phyloP scores from a whole-genome alignment of 2,329 filamentous ascomycete genomes.

The Botryotinia globosa region DNA sequence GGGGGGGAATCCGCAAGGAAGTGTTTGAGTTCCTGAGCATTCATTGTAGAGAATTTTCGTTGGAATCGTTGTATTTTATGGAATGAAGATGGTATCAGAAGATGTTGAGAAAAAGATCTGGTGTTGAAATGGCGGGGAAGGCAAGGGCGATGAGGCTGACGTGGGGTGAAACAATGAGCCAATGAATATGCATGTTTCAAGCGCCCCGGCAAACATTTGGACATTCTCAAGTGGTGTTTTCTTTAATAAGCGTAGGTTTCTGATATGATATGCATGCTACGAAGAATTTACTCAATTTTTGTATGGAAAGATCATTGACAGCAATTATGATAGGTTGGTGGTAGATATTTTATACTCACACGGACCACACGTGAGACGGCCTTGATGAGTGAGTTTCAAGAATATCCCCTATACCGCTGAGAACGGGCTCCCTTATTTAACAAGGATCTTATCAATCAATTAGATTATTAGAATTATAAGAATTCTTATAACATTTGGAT shows the following conservation, averaged over 20 bases:
- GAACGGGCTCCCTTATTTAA: no score
- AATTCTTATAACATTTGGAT: no score
- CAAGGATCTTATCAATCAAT: no score
- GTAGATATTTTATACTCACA: neutral
- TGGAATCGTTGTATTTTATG: slow-evolving; percentile 29
- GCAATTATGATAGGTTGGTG: neutral
- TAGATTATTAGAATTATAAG: no score
- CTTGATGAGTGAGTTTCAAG: slow-evolving; percentile 1
- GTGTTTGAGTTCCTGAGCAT: slow-evolving; percentile 62
- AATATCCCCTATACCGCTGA: no score
- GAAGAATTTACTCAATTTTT: neutral
- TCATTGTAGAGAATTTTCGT: slow-evolving; percentile 45
- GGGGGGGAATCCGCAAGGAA: slow-evolving; percentile 92
- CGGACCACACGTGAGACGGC: slow-evolving; percentile 4
- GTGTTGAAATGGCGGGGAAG: slow-evolving; percentile 9
- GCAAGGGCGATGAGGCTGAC: slow-evolving; percentile 12
- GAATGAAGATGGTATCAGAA: slow-evolving; percentile 21
- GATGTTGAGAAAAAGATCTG: slow-evolving; percentile 6
- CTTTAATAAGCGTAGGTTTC: no score
- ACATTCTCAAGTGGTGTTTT: neutral
- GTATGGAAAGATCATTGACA: neutral
- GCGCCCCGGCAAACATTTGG: slow-evolving; percentile 4
- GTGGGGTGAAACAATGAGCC: slow-evolving; percentile 17
- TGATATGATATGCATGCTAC: neutral
- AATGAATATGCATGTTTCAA: slow-evolving; percentile 15